Conservation (phyloP, 495 filamentous ascomycete genomes). For the Cudoniella acicularis region DNA sequence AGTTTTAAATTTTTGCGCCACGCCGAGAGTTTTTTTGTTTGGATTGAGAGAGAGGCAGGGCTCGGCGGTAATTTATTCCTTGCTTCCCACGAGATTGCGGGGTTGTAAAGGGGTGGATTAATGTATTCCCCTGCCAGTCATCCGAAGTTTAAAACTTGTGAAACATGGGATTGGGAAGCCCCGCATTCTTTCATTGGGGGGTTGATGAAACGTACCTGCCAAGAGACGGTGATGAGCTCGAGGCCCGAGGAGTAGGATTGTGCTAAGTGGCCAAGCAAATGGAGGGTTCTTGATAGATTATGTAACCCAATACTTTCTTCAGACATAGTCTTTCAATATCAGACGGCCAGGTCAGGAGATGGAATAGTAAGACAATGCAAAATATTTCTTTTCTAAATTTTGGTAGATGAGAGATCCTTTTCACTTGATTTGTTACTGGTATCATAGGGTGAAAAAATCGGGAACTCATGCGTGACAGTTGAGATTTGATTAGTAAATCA, state of each 20-base stretch:
- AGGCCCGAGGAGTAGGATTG: not conserved
- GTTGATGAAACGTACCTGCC: not conserved
- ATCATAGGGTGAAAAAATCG: no score
- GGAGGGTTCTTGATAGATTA: not conserved
- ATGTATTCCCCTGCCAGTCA: no score
- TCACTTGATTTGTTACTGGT: no score
- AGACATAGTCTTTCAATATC: not conserved
- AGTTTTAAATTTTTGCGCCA: no score
- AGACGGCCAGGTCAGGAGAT: no score
- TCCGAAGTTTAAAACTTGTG: not conserved
- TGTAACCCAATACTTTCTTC: not conserved
- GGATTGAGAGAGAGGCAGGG: not conserved
- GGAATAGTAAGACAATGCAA: no score
- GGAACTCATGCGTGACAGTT: no score
- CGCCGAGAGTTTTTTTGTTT: no score
- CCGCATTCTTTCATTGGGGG: not conserved
- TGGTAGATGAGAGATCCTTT: no score
- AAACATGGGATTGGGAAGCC: not conserved
- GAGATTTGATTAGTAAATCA: no score
- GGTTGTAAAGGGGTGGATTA: no score
- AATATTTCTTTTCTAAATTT: no score
- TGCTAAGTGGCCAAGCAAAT: not conserved
- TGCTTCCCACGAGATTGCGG: not conserved
- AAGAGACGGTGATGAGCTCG: not conserved
- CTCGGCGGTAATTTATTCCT: not conserved